Evolutionary conservation across 1,284 basidiomycete genomes (phyloP).

Genomic region (Malassezia brasiliensis): DNA sequence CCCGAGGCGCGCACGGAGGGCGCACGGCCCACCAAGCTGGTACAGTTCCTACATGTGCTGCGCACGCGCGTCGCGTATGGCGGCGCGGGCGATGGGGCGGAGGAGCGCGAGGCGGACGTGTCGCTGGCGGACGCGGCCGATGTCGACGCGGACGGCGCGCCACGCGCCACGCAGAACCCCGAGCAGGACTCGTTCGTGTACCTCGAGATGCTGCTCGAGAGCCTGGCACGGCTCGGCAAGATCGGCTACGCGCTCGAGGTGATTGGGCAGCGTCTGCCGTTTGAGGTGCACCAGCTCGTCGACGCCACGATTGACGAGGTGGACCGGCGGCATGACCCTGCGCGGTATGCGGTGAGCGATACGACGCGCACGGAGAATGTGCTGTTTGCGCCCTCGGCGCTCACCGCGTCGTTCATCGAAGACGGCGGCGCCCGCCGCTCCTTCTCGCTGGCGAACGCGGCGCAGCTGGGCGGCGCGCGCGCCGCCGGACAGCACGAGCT

Average conservation of each 20-base stretch:
- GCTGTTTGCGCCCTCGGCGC: constrained; percentile 34
- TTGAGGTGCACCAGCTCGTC: constrained; percentile 75
- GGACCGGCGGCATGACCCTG: constrained; percentile 50
- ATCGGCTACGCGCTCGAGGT: constrained; percentile 75
- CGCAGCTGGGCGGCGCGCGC: constrained; percentile 9
- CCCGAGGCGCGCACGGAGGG: not conserved
- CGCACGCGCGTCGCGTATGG: constrained; percentile 3
- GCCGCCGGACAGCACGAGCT: constrained; percentile 24
- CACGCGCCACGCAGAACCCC: constrained; percentile 55
- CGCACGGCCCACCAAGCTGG: constrained; percentile 6
- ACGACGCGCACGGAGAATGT: constrained; percentile 59
- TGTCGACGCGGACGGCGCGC: not conserved
- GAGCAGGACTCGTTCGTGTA: constrained; percentile 89
- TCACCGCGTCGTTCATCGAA: constrained; percentile 7
- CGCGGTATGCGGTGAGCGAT: constrained; percentile 55
- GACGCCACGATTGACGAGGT: constrained; percentile 84
- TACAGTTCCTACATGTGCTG: constrained; percentile 4
- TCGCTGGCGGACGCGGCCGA: not conserved
- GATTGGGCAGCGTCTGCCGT: constrained; percentile 69
- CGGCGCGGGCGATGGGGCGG: not conserved
- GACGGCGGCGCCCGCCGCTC: constrained; percentile 19
- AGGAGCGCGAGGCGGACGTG: constrained; percentile 2
- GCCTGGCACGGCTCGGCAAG: constrained; percentile 78
- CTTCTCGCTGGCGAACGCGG: constrained; percentile 19
- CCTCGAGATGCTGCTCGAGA: constrained; percentile 85